Percentiles rank a stretch among this genome's conserved stretches.
Evolutionary conservation across 78 protist genomes (phyloP).

Genomic region (Isochrysis galbana): DNA sequence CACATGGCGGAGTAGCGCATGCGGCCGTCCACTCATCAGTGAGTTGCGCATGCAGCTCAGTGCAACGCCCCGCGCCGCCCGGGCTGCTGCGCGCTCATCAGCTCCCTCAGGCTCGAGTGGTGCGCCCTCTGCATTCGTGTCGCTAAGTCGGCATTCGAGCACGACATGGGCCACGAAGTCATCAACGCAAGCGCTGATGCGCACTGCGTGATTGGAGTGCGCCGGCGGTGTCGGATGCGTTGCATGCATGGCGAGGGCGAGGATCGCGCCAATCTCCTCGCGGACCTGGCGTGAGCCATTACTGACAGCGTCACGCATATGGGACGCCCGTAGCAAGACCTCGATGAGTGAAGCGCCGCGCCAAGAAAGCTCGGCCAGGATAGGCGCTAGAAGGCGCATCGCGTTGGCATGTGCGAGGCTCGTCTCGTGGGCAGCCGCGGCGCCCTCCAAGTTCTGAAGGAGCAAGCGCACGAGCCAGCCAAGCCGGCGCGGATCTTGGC

Average conservation of each 20-base stretch:
- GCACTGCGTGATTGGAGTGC: not conserved
- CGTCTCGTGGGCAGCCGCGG: not conserved
- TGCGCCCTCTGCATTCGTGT: not conserved
- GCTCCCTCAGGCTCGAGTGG: not conserved
- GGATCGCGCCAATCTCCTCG: not conserved
- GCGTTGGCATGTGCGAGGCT: not conserved
- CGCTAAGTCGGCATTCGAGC: not conserved
- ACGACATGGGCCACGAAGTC: not conserved
- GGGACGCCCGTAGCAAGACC: not conserved
- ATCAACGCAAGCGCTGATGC: not conserved
- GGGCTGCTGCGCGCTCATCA: not conserved
- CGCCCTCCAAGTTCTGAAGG: not conserved
- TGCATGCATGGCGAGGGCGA: not conserved
- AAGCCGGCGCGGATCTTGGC: not conserved
- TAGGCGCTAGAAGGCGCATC: not conserved
- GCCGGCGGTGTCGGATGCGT: not conserved
- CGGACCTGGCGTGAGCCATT: not conserved
- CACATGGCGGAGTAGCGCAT: not conserved
- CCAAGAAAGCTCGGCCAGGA: not conserved
- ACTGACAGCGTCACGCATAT: not conserved
- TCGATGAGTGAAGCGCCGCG: not conserved
- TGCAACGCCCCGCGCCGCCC: not conserved
- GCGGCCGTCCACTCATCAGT: not conserved
- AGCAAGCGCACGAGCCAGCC: not conserved
- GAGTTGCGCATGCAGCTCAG: not conserved